Base-by-base conservation (phyloP, 2,329 filamentous ascomycete species). In the Ramularia endophylla region DNA sequence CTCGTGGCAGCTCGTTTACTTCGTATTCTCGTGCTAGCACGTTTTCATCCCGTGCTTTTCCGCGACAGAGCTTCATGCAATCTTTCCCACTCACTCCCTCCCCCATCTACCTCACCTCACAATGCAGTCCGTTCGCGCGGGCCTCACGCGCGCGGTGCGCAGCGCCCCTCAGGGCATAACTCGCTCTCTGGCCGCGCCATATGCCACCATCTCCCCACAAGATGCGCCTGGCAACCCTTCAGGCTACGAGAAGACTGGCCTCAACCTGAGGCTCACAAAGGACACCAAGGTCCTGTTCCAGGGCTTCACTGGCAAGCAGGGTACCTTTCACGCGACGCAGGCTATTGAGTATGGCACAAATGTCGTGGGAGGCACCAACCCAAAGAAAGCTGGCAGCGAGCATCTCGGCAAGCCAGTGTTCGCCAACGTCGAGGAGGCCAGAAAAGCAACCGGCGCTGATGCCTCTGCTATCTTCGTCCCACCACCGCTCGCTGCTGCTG, bases 321-420 rank as follows among this genome's bases (percentile, higher is more conserved):
- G 54, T 57, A 97, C 90, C 59, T 98, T 98, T 78, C 92, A 98
- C 70, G 92, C 92, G 55, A 79, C 87, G 67, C 89, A 95, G 74
- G 92, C 92, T 56, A 95, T 98, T 70, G 92, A 94, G 69, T 98
- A 98, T 72, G 92, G 90, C 67, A 98, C 92, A 60, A 90, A 95
- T 67, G 87, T 98, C 55, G 88, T 98, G 55, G 92, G 92, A 68
- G 92, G 92, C 65, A 97, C 90, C 63, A 97, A 97, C 75, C 92
- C 92, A 65, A 97, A 95, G 79, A 98, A 98, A 77, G 92, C 92
- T 54, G 92, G 92, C 63, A 72, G 79, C 60, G 83, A 80, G 65
- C 92, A 98, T 70, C 81, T 98, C 50, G 87, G 81, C 65, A 84
- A 85, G 57, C 92, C 92, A 46, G 92, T 98, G 62, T 98, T 97